Evolutionary conservation across 805 yeast genomes (phyloP).

Genomic region (Wickerhamomyces pijperi): DNA sequence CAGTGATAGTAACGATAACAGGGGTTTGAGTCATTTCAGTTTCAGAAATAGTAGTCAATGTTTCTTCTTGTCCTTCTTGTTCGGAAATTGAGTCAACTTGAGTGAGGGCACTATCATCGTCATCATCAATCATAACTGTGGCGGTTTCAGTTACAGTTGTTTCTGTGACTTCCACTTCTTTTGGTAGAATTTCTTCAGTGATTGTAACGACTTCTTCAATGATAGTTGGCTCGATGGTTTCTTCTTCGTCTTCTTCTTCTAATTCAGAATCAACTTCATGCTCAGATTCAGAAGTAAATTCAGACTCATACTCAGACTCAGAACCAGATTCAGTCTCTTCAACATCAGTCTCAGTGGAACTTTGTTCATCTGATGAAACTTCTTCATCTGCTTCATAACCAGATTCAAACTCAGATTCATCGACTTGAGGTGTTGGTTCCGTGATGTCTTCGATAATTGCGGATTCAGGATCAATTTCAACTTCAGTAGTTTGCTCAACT

Average conservation of each 20-base stretch:
- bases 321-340: slow-evolving; percentile 3
- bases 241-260: neutral
- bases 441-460: neutral
- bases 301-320: slow-evolving; percentile 4
- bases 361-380: neutral
- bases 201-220: too few species aligned
- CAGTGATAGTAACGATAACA: too few species aligned
- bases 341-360: too few species aligned
- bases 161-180: neutral
- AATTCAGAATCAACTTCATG: neutral
- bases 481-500: too few species aligned
- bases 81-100: too few species aligned
- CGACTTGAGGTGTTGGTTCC: too few species aligned
- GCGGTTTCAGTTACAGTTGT: too few species aligned
- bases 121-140: too few species aligned
- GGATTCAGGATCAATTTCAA: neutral
- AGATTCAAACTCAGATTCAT: neutral
- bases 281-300: neutral
- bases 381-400: neutral
- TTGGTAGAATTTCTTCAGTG: neutral
- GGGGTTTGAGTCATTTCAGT: too few species aligned
- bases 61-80: too few species aligned
- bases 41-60: too few species aligned
- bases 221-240: neutral
- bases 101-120: too few species aligned